Evolutionary conservation across 2,329 filamentous ascomycete species (phyloP), one percentile per base, ranked within the genome.

Genomic region (Neoscytalidium dimidiatum): DNA sequence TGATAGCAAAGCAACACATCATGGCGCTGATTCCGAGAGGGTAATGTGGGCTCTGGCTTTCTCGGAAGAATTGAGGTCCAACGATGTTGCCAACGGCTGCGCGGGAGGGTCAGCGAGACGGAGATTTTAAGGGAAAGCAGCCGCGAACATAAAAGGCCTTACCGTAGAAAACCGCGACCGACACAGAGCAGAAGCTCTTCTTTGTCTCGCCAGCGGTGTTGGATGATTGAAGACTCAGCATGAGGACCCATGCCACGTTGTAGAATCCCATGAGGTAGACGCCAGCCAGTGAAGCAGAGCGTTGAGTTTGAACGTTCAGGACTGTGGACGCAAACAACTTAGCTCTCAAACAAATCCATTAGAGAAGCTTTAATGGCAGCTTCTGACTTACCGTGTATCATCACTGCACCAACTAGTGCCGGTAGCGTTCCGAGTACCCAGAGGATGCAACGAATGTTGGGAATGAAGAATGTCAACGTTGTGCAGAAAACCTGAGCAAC

Each of bases 381-480:
- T 63, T 48, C 57, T 44, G 41, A 35, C 51, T 35, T 23, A 53
- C 29, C 31, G 1, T 38, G 29, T 3, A 53, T 38, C 51, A 53
- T 53, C n/a, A 38, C 51, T 29, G 51, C 11, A 13, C 51, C 51
- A 2, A 31, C 51, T 13, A 53, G 14, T 0, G 31, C 51, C 3
- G 31, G 19, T 13, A 35, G 31, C n/a, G 65, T 67, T 52, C 64
- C 58, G 51, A 62, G 13, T 35, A 53, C 58, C 64, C 51, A 57
- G 13, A 57, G 33, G 17, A 53, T 13, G 19, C 51, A 53, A 21
- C 51, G 29, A 17, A 38, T 35, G 6, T 53, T 53, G 19, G 51
- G 52, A 4, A 41, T 28, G 19, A 26, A 57, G 23, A 57, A 57
- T 4, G 52, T 17, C 4, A 57, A 13, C 5, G 52, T 41, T 23